Evolutionary conservation across 1,284 basidiomycete species (phyloP).

Genomic region (Phylloporus sp.): DNA sequence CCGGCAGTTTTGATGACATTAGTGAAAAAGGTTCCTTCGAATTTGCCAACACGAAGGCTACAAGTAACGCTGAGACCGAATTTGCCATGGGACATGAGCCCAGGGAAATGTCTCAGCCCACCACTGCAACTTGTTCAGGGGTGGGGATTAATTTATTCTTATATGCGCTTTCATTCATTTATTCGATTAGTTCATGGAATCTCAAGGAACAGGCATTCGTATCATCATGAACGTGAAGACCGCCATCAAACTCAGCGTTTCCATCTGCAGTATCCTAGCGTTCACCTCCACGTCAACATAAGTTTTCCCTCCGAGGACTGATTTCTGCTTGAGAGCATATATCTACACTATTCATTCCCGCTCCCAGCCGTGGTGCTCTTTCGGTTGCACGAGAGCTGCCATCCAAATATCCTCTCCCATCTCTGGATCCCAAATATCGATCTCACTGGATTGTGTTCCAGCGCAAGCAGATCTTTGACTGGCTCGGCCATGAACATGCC

Average conservation of each 20-base stretch:
- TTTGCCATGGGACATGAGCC: slow-evolving; percentile 99
- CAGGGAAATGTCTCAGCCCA: slow-evolving; percentile 97
- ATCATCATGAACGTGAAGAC: slow-evolving; percentile 97
- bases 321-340: no score
- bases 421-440: slow-evolving; percentile 86
- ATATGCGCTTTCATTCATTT: slow-evolving; percentile 21
- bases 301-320: slow-evolving; percentile 37
- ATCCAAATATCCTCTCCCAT: slow-evolving; percentile 73
- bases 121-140: slow-evolving; percentile 93
- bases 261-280: slow-evolving; percentile 91
- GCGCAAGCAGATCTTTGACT: slow-evolving; percentile 90
- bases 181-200: slow-evolving; percentile 85
- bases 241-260: slow-evolving; percentile 91
- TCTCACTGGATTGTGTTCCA: slow-evolving; percentile 93
- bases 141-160: slow-evolving; percentile 44
- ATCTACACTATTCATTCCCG: slow-evolving; percentile 93
- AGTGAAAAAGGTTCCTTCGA: slow-evolving; percentile 97
- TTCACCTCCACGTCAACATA: slow-evolving; percentile 97
- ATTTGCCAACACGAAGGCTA: slow-evolving; percentile 99
- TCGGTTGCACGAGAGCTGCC: slow-evolving; percentile 84
- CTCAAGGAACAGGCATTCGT: slow-evolving; percentile 96
- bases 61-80: slow-evolving; percentile 95
- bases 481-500: slow-evolving; percentile 88
- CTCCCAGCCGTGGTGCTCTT: slow-evolving; percentile 90
- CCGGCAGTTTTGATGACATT: slow-evolving; percentile 98